Conservation (phyloP, 345 rosid genomes). For the Excoecaria cochinchinensis region DNA sequence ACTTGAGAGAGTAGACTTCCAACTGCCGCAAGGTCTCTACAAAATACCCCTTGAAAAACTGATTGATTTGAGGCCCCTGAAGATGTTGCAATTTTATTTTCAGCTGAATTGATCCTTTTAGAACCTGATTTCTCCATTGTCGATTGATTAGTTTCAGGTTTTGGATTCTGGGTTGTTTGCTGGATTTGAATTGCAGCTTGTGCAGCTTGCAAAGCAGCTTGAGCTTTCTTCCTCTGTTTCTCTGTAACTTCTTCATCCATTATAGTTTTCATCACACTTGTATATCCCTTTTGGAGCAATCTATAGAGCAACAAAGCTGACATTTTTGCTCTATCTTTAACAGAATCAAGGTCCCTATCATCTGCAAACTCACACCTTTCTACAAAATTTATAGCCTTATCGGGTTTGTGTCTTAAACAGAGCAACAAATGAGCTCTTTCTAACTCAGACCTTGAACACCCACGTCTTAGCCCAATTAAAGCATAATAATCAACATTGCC, state of each 20-base stretch:
- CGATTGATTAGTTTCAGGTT: slow-evolving; percentile 24
- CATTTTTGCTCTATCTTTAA: slow-evolving; percentile 73
- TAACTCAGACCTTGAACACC: slow-evolving; percentile 83
- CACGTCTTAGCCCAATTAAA: slow-evolving; percentile 77
- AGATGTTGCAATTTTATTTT: slow-evolving; percentile 19
- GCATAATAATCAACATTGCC: slow-evolving; percentile 81
- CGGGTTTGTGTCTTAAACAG: slow-evolving; percentile 77
- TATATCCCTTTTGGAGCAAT: slow-evolving; percentile 76
- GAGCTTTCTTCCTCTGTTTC: slow-evolving; percentile 53
- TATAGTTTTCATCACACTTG: slow-evolving; percentile 54
- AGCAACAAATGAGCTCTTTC: slow-evolving; percentile 84
- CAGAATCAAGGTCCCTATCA: slow-evolving; percentile 62
- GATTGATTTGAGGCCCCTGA: slow-evolving; percentile 35
- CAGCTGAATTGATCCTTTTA: slow-evolving; percentile 19
- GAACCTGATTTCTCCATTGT: slow-evolving; percentile 21
- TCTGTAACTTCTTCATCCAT: slow-evolving; percentile 67
- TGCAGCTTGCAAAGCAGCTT: slow-evolving; percentile 43
- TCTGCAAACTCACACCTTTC: slow-evolving; percentile 80
- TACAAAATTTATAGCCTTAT: slow-evolving; percentile 61
- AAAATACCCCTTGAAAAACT: slow-evolving; percentile 83
- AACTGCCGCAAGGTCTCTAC: slow-evolving; percentile 80
- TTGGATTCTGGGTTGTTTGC: slow-evolving; percentile 30
- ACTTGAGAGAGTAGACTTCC: slow-evolving; percentile 71
- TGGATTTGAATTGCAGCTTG: slow-evolving; percentile 50
- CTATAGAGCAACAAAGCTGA: slow-evolving; percentile 79